These are phyloP conservation scores for Fusarium nelsonii DNA, from an alignment of 2,329 filamentous ascomycete species.

Conservation along the genomic window DNA sequence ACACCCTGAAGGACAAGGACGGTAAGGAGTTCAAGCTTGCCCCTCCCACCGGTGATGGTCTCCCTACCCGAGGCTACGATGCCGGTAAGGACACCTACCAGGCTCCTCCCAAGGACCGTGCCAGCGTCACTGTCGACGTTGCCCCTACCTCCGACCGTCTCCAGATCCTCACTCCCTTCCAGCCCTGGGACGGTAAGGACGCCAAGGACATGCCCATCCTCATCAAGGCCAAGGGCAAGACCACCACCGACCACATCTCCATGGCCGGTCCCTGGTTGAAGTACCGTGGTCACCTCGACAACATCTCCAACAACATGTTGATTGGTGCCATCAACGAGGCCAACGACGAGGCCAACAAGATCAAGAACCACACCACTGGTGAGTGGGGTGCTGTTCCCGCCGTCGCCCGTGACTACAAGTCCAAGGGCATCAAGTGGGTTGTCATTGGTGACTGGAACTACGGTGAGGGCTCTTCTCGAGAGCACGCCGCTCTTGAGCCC, in stretches of 20 bases:
- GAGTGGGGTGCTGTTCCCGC: conserved; percentile 90
- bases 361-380: conserved; percentile 89
- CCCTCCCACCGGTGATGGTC: conserved; percentile 81
- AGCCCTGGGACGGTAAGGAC: conserved; percentile 93
- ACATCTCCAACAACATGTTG: conserved; percentile 99
- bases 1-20: conserved; percentile 92
- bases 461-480: conserved; percentile 96
- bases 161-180: conserved; percentile 88
- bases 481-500: conserved; percentile 98
- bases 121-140: conserved; percentile 80
- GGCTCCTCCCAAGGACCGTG: conserved; percentile 86
- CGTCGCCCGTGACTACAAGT: conserved; percentile 98
- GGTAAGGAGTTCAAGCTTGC: conserved; percentile 95
- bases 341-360: conserved; percentile 97
- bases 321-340: conserved; percentile 97
- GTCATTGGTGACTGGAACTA: conserved; percentile 99
- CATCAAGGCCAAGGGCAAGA: conserved; percentile 98
- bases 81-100: conserved; percentile 95
- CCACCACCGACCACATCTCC: conserved; percentile 98
- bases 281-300: conserved; percentile 98
- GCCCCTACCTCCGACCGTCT: conserved; percentile 93
- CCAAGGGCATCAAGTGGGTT: conserved; percentile 95
- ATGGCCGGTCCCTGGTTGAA: conserved; percentile 97
- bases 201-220: conserved; percentile 86
- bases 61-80: conserved; percentile 87